These are phyloP conservation scores for Talaromyces thailandensis DNA, from an alignment of 495 filamentous ascomycete species.

Conservation along the genomic window DNA sequence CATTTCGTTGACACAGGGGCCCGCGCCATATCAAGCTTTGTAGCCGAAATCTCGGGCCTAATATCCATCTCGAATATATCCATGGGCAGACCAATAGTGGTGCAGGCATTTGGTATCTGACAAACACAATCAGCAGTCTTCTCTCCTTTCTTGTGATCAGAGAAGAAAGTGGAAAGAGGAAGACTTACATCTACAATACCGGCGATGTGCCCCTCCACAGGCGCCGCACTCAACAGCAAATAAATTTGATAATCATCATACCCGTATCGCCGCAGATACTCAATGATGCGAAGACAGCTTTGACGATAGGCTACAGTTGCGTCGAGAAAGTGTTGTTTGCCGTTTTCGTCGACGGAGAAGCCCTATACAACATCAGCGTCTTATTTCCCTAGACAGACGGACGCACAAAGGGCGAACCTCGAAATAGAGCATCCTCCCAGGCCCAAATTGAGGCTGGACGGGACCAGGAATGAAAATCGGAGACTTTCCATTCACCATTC, in stretches of 20 bases:
- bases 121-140: not conserved
- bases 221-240: slow-evolving; percentile 78
- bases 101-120: slow-evolving; percentile 64
- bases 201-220: slow-evolving; percentile 88
- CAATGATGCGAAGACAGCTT: slow-evolving; percentile 71
- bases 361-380: slow-evolving; percentile 27
- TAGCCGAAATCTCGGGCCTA: slow-evolving; percentile 52
- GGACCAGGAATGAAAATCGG: slow-evolving; percentile 88
- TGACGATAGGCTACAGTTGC: slow-evolving; percentile 88
- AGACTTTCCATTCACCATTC: slow-evolving; percentile 51
- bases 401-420: slow-evolving; percentile 38
- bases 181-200: slow-evolving; percentile 72
- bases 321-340: slow-evolving; percentile 91
- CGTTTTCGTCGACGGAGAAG: slow-evolving; percentile 84
- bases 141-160: not conserved
- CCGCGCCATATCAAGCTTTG: slow-evolving; percentile 53
- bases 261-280: slow-evolving; percentile 80
- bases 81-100: slow-evolving; percentile 81
- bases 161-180: not conserved
- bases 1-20: not conserved
- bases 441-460: slow-evolving; percentile 86
- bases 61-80: slow-evolving; percentile 98
- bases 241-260: slow-evolving; percentile 81
- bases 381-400: not conserved
- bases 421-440: slow-evolving; percentile 80